phyloP scores from a whole-genome alignment of 371 early-diverging fungal genomes.

The Mucor ambiguus region DNA sequence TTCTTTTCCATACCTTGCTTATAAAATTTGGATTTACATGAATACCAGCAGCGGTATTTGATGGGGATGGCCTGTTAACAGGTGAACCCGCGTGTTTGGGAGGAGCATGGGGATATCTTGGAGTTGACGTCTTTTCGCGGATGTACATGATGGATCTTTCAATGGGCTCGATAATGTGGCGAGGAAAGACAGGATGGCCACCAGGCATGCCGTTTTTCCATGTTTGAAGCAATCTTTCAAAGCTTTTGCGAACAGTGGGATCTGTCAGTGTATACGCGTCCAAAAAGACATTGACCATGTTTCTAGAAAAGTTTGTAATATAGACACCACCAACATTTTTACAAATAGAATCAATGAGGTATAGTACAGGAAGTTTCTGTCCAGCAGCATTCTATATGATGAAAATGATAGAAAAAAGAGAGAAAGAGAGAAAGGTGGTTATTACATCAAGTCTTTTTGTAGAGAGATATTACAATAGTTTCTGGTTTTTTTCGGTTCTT shows the following conservation, averaged over 20 bases:
- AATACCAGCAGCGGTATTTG: constrained; percentile 32
- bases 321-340: constrained; percentile 89
- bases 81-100: not conserved
- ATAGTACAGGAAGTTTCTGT: constrained; percentile 86
- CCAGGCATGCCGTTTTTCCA: constrained; percentile 79
- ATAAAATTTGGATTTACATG: constrained; percentile 68
- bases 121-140: constrained; percentile 28
- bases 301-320: constrained; percentile 66
- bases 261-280: constrained; percentile 76
- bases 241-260: constrained; percentile 57
- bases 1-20: constrained; percentile 45
- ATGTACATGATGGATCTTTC: constrained; percentile 56
- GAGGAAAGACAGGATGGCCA: constrained; percentile 64
- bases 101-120: constrained; percentile 26
- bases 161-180: constrained; percentile 55
- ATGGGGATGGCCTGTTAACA: not conserved
- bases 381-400: constrained; percentile 65
- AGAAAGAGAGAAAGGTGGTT: constrained; percentile 1
- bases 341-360: constrained; percentile 91
- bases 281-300: constrained; percentile 70
- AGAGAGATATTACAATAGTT: not conserved
- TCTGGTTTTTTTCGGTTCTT: not conserved
- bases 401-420: not conserved
- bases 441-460: not conserved
- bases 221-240: constrained; percentile 77